Percentiles rank a stretch among this genome's conserved stretches.
Evolutionary conservation across 1,139 yeast species (phyloP).

Genomic region (Debaryomyces psychrophilus): DNA sequence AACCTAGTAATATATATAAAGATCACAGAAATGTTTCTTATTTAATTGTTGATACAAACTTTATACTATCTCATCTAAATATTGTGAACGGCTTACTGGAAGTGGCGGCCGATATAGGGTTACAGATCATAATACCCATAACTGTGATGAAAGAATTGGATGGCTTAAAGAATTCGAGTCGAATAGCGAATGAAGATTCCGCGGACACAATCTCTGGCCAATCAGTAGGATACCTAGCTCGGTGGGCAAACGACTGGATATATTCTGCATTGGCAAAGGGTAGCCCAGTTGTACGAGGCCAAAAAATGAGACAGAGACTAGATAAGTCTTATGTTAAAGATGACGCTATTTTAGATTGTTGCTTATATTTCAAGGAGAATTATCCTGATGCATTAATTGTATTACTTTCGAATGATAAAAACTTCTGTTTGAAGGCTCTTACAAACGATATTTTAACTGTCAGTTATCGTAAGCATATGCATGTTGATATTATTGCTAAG

Average conservation of each 20-base stretch:
- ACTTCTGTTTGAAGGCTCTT: constrained; percentile 77
- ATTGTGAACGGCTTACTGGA: constrained; percentile 53
- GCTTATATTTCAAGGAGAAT: constrained; percentile 58
- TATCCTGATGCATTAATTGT: constrained; percentile 54
- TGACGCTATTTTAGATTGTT: constrained; percentile 86
- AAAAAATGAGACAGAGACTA: constrained; percentile 57
- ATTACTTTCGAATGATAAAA: constrained; percentile 78
- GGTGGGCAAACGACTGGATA: constrained; percentile 82
- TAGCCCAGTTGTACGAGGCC: constrained; percentile 62
- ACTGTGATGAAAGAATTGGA: constrained; percentile 78
- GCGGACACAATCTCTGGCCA: constrained; percentile 23
- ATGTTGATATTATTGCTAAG: constrained; percentile 59
- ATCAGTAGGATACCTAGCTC: constrained; percentile 60
- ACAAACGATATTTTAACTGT: constrained; percentile 69
- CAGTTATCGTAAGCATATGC: constrained; percentile 61
- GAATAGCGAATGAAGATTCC: constrained; percentile 15
- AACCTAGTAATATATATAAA: constrained; percentile 18
- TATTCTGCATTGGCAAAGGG: constrained; percentile 59
- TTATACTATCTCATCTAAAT: constrained; percentile 64
- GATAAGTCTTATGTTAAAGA: constrained; percentile 56
- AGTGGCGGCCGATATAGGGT: constrained; percentile 43
- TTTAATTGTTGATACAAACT: constrained; percentile 77
- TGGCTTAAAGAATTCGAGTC: constrained; percentile 61
- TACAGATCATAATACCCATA: constrained; percentile 65
- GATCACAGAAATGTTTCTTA: constrained; percentile 32